A percentile compares a stretch with the other conserved stretches of the same genome.
phyloP scores from a whole-genome alignment of 345 rosid genomes.

The Gossypium anomalum region DNA sequence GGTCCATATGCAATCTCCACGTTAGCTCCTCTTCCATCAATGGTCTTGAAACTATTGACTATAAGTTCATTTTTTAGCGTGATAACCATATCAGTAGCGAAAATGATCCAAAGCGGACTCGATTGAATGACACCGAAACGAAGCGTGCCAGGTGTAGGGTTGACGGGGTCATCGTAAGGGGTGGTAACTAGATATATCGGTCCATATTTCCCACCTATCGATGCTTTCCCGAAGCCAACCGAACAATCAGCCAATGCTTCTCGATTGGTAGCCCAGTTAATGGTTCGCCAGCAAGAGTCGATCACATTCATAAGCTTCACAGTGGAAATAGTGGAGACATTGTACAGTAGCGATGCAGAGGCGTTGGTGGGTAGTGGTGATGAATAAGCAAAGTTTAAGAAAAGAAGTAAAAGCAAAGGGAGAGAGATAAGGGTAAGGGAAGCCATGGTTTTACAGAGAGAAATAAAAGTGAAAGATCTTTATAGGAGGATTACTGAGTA shows the following conservation, averaged over 20 bases:
- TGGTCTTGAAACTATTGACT: conserved; percentile 83
- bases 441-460: neutral
- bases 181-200: conserved; percentile 59
- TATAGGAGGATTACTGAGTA: neutral
- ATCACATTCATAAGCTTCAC: conserved; percentile 19
- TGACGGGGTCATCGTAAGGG: conserved; percentile 63
- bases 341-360: conserved; percentile 11
- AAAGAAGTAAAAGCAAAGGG: neutral
- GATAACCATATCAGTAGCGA: conserved; percentile 73
- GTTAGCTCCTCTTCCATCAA: conserved; percentile 77
- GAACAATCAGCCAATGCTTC: conserved; percentile 62
- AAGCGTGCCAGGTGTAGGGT: conserved; percentile 70
- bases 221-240: conserved; percentile 67
- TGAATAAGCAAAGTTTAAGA: neutral
- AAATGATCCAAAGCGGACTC: conserved; percentile 73
- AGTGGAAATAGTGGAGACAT: conserved; percentile 15
- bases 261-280: conserved; percentile 70
- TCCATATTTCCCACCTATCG: conserved; percentile 78
- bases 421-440: neutral
- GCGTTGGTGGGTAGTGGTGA: neutral
- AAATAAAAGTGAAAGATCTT: neutral
- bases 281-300: conserved; percentile 79
- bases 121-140: conserved; percentile 70
- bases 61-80: conserved; percentile 71
- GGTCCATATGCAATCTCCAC: conserved; percentile 79